Evolutionary conservation across 2,329 filamentous ascomycete species (phyloP), one percentile per base, ranked within the genome.

Genomic region (Aspergillus bombycis): DNA sequence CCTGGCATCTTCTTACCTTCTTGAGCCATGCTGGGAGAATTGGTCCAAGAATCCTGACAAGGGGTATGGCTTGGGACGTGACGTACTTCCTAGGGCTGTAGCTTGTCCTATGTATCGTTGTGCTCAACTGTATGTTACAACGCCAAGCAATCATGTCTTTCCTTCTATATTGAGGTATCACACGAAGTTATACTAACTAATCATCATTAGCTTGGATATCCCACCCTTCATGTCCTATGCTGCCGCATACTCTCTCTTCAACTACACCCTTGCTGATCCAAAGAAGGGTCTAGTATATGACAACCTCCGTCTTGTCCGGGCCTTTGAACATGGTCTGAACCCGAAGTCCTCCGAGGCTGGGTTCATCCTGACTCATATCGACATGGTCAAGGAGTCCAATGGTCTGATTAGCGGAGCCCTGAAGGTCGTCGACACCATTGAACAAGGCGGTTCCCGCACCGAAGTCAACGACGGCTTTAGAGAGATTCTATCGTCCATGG

Each of bases 341-440:
- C 91, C 91, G 0, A 85, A 85, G 36, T 96, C 92, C 3, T 97
- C 93, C 9, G 94, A 97, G 78, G 94, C 94, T 0, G 94, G 94
- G 57, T 97, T 98, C 76, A 93, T 97, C n/a, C 86, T 97, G 14
- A 94, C 95, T 5, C 94, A 97, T 77, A 89, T 98, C 58, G 93
- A 96, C 78, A 98, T 97, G 94, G 94, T 97, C 57, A 89, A 89
- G 75, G 88, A 96, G 78, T 94, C 93, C 0, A 90, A 90, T 0
- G 86, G 88, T 0, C 83, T 98, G 1, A 88, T 97, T 54, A 85
- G 87, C 48, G 92, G 92, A 36, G 87, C 89, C 4, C 84, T 92
- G 54, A 83, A 87, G 58, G 86, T 90, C 57, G 84, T 96, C 28
- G 85, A 90, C 57, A 82, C 82, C 7, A 79, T 85, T 36, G 81